Percentiles rank a stretch among this genome's conserved stretches.
These are phyloP conservation scores for Corynespora cassiicola DNA, from an alignment of 2,329 filamentous ascomycete genomes.

Conservation along the genomic window DNA sequence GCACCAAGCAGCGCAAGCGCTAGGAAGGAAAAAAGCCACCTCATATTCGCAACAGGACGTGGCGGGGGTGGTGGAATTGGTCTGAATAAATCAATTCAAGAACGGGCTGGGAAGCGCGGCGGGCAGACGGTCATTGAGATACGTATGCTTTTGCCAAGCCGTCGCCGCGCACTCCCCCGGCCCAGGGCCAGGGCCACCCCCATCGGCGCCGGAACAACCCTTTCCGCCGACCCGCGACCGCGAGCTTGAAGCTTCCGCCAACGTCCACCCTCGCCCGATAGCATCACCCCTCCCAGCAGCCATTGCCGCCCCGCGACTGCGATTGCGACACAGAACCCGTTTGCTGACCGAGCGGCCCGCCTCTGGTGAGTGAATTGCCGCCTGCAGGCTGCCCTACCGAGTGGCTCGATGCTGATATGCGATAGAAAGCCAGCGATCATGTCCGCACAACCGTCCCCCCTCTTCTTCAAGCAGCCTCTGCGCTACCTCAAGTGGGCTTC, in stretches of 20 bases:
- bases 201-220: conserved; percentile 30
- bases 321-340: too few species aligned
- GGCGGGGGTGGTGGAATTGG: conserved; percentile 23
- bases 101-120: conserved; percentile 15
- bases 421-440: conserved; percentile 57
- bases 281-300: too few species aligned
- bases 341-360: too few species aligned
- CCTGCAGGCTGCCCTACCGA: too few species aligned
- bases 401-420: neutral
- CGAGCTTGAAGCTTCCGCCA: neutral
- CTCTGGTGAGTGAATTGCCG: neutral
- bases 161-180: too few species aligned
- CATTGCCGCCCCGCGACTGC: too few species aligned
- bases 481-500: conserved; percentile 88
- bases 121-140: conserved; percentile 33
- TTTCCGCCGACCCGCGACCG: conserved; percentile 26
- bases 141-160: conserved; percentile 48
- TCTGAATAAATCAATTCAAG: too few species aligned
- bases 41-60: conserved; percentile 63
- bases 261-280: neutral
- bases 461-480: conserved; percentile 84
- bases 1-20: conserved; percentile 70
- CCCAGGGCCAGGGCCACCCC: conserved; percentile 11
- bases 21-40: conserved; percentile 74
- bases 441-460: conserved; percentile 60